Evolutionary conservation across 2,329 filamentous ascomycete species (phyloP), one percentile per base, ranked within the genome.

Genomic region (Colletotrichum spaethianum): DNA sequence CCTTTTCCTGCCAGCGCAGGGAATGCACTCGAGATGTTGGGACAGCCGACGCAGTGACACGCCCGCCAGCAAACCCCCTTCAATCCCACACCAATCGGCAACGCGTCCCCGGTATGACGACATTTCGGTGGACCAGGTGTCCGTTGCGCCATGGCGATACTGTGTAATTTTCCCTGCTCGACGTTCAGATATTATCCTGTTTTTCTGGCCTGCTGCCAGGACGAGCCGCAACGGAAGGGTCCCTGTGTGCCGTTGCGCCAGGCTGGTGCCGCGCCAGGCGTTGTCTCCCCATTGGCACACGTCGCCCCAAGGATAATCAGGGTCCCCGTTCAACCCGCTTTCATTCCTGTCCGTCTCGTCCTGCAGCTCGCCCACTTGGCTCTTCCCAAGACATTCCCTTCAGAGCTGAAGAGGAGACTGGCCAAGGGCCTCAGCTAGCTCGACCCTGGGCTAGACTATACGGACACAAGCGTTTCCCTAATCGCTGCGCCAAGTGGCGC

Each of bases 71-170:
- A 26, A 38, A 12, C 33, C 18, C 18, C 52, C 28, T 50, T 61
- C 42, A 33, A 66, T 60, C 53, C 53, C 53, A 60, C 42, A n/a
- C 61, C 31, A 8, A 6, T 50, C 20, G 46, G 56, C 63, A 36
- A 68, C 55, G 57, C n/a, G 38, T 67, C 42, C 28, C 69, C 64
- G 69, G 69, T 68, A 72, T 72, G 69, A 72, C 64, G 69, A 60
- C 64, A 68, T 72, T 18, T 23, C 20, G 64, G 64, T 68, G 68
- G 68, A 56, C 65, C 57, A 33, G 28, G 20, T 44, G 63, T 31
- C 55, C 31, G 16, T 56, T 31, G 28, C 52, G 46, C 60, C 53
- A 66, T 38, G 59, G 53, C 50, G 38, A 28, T 53, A 33, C 44
- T 44, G 63, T 36, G 33, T 33, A 18, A 36, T 4, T n/a, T 26